Conservation (phyloP, 2,329 filamentous ascomycete species). For the Colletotrichum sp. region DNA sequence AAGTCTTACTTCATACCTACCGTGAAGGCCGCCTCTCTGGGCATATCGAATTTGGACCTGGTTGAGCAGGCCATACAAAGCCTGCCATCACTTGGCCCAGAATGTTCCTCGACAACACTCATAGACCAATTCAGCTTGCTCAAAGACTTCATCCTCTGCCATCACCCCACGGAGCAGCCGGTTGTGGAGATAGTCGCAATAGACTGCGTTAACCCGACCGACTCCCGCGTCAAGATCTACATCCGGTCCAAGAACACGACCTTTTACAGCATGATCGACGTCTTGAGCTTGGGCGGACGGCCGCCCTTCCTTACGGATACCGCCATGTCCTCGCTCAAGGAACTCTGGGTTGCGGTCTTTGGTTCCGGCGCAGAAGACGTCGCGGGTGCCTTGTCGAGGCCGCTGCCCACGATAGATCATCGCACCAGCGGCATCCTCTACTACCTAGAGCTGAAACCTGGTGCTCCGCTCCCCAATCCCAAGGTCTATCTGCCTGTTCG, state of each 20-base stretch:
- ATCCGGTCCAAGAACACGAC: slow-evolving; percentile 31
- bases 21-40: background rate
- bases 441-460: slow-evolving; percentile 31
- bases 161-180: background rate
- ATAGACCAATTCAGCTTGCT: background rate
- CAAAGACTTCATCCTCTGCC: background rate
- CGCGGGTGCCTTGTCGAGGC: background rate
- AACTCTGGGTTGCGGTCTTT: background rate
- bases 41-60: slow-evolving; percentile 1
- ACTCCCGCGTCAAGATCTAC: slow-evolving; percentile 42
- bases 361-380: background rate
- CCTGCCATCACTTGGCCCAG: background rate
- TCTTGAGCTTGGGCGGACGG: slow-evolving; percentile 26
- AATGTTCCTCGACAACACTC: background rate
- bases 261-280: slow-evolving; percentile 30
- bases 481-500: slow-evolving; percentile 39
- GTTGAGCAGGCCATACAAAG: background rate
- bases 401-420: slow-evolving; percentile 24
- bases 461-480: slow-evolving; percentile 23
- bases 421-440: slow-evolving; percentile 37
- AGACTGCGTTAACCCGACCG: slow-evolving; percentile 29
- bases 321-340: background rate
- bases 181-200: slow-evolving; percentile 33
- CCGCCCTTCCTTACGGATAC: background rate
- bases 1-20: slow-evolving; percentile 31